Evolutionary conservation across 2,329 filamentous ascomycete species (phyloP).

Genomic region (Biscogniauxia sp.): DNA sequence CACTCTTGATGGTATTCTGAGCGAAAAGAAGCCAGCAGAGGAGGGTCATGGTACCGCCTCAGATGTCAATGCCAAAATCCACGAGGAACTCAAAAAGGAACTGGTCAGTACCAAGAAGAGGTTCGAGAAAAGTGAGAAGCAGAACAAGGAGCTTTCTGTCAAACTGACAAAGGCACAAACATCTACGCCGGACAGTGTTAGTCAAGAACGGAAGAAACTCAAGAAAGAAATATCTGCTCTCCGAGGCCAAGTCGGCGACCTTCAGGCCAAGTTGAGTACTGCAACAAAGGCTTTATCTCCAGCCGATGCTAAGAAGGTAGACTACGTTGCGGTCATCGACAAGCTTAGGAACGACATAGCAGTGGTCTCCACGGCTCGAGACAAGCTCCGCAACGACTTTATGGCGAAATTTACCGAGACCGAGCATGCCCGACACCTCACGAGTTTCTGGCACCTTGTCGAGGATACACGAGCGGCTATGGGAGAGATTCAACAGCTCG

Average conservation of each 20-base stretch:
- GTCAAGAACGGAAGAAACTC: neutral
- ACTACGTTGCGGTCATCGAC: neutral
- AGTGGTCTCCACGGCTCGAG: neutral
- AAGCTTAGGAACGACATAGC: neutral
- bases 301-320: neutral
- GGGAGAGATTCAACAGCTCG: neutral
- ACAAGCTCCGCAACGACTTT: neutral
- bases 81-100: constrained; percentile 1
- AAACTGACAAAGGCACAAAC: neutral
- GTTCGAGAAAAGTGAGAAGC: neutral
- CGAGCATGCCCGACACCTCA: neutral
- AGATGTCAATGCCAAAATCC: neutral
- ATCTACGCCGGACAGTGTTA: neutral
- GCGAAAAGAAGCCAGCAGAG: too few relatives aligned
- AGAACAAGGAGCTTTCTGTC: neutral
- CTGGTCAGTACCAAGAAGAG: neutral
- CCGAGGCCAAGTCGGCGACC: neutral
- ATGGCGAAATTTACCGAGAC: neutral
- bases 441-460: constrained; percentile 6
- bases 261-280: neutral
- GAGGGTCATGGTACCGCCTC: neutral
- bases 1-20: too few relatives aligned
- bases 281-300: neutral
- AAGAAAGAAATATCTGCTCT: neutral
- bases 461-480: neutral